phyloP scores from a whole-genome alignment of 225 moss, liverwort and hornwort genomes.

The Bryum argenteum region DNA sequence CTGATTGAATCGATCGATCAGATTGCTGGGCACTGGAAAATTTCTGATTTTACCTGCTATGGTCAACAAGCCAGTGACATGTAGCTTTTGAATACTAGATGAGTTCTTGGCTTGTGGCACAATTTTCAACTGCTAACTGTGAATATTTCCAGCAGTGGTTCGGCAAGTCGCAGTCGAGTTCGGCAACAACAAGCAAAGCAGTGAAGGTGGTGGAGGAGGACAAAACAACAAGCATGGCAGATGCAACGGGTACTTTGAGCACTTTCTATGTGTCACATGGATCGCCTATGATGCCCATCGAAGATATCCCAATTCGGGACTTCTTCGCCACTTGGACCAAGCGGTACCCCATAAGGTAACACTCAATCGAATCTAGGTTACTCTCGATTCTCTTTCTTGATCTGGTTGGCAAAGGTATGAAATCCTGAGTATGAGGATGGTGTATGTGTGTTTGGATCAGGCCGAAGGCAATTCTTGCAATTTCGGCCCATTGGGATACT shows the following conservation, averaged over 20 bases:
- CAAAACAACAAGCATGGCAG: constrained; percentile 24
- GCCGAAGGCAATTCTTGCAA: constrained; percentile 72
- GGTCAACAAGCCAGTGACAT: no score
- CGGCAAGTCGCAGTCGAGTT: constrained; percentile 7
- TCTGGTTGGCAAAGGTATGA: no score
- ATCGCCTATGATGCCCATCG: constrained; percentile 52
- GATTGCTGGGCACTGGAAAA: no score
- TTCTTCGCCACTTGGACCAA: constrained; percentile 42
- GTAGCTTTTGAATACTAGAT: no score
- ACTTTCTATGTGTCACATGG: constrained; percentile 65
- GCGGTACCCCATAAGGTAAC: constrained; percentile 31
- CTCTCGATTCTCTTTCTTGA: no score
- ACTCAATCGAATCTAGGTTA: background rate
- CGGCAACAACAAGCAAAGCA: constrained; percentile 18
- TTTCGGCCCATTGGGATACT: constrained; percentile 91
- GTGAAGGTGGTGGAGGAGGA: background rate
- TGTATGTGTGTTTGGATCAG: constrained; percentile 21
- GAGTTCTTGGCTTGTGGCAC: no score
- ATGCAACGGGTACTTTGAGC: constrained; percentile 24
- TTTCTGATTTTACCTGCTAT: no score
- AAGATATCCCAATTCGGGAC: constrained; percentile 32
- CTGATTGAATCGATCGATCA: no score
- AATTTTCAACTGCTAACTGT: background rate
- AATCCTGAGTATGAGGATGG: no score
- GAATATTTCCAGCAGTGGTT: constrained; percentile 32